Base-by-base conservation (phyloP, 495 filamentous ascomycete genomes). In the Trichoderma orchidacearum region DNA sequence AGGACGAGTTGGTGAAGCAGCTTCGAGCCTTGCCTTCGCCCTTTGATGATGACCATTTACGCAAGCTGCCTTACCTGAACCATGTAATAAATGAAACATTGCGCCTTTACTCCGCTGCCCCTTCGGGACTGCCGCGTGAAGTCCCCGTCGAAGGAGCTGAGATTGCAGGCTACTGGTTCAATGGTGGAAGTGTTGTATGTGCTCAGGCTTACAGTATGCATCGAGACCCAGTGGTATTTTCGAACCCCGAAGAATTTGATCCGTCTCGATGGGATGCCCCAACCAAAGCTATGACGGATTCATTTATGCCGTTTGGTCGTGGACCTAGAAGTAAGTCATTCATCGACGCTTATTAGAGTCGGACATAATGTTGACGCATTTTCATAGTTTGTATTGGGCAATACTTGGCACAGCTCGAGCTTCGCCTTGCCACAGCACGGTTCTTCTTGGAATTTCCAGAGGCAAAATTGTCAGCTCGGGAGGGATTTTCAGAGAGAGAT, bases 71-170 rank as follows among this genome's bases (percentile, higher is more conserved):
- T 6, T 80, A 76, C 53, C 59, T 82, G 13, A 73, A 77, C 55
- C 67, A 68, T 12, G 67, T 76, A 27, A 73, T 83, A 58, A 70
- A 75, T 21, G 83, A 87, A 65, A 68, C 79, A 0, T 68, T 87
- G 25, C 75, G 83, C 1, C 62, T 85, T 9, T 71, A 82, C 57
- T 70, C 74, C 2, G 75, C 78, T 3, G 74, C 75, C 0, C 71
- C 78, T 0, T 62, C 66, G 1, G 77, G 62, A 0, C 63, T 78
- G 25, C 67, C 68, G 13, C 70, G 81, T 9, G n/a, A 38, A 6
- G 54, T 58, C 18, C 60, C 60, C n/a, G 52, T 31, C 1, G 63
- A 55, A 8, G 70, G 70, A 29, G 53, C 64, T 6, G 61, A 62
- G 5, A 53, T 69, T 5, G 51, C 52, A 5, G 61, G 63, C 1